A percentile compares a stretch with the other conserved stretches of the same genome.
phyloP scores from a whole-genome alignment of 768 basidiomycete species.

The Myochromella boudieri region DNA sequence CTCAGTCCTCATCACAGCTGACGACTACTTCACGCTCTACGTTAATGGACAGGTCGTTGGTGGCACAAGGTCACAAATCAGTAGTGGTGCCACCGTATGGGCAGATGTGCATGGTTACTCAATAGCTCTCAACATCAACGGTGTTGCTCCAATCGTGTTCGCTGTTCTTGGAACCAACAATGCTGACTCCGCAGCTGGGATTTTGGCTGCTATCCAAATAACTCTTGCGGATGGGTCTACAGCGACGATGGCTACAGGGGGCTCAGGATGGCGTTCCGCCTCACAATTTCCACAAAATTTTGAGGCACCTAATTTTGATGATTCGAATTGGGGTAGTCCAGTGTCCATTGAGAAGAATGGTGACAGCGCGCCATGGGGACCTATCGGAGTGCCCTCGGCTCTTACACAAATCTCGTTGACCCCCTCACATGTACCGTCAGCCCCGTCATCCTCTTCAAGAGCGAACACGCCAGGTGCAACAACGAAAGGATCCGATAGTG shows the following conservation, averaged over 20 bases:
- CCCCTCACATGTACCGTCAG: neutral
- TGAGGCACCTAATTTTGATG: neutral
- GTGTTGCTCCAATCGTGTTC: slow-evolving; percentile 4
- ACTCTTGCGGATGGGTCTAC: slow-evolving; percentile 8
- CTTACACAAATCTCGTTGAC: neutral
- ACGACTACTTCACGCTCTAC: slow-evolving; percentile 11
- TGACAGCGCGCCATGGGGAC: slow-evolving; percentile 2
- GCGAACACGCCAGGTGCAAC: neutral
- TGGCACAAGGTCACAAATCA: slow-evolving; percentile 1
- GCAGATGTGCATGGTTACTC: slow-evolving; percentile 3
- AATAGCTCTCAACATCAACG: slow-evolving; percentile 2
- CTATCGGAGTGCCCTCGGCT: neutral
- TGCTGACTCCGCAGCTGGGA: slow-evolving; percentile 2
- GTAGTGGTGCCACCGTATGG: slow-evolving; percentile 5
- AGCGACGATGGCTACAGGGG: slow-evolving; percentile 3
- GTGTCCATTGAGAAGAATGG: slow-evolving; percentile 5
- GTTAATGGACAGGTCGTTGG: slow-evolving; percentile 9
- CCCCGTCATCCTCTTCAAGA: neutral
- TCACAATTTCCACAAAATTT: slow-evolving; percentile 7
- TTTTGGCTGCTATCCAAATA: slow-evolving; percentile 3
- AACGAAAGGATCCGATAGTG: neutral
- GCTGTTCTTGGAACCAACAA: neutral
- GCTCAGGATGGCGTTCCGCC: slow-evolving; percentile 1
- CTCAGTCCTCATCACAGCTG: slow-evolving; percentile 7
- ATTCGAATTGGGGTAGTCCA: slow-evolving; percentile 5